Evolutionary conservation across 805 yeast genomes (phyloP), one percentile per base, ranked within the genome.

Genomic region (Crinitomyces ghanaensis): DNA sequence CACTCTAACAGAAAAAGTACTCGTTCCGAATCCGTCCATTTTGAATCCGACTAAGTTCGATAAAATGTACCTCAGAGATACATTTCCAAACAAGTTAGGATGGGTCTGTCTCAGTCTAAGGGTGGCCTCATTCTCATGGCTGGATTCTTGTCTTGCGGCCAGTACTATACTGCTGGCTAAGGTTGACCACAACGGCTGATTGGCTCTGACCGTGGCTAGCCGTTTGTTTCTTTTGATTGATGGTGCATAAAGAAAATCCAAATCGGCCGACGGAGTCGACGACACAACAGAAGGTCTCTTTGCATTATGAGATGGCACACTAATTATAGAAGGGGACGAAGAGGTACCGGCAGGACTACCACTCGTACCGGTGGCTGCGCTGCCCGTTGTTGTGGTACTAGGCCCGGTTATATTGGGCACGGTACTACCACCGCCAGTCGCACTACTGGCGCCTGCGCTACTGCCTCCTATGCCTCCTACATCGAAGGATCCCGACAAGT

Each of bases 131-230:
- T 35, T 24, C n/a, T 29, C 41, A 18, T 33, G 35, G 13, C 26
- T 40, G 8, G 33, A 23, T 28, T 53, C 52, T 23, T 53, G 55
- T 3, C 56, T 37, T 5, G 57, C 54, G 1, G 59, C 60, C 17
- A 50, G 43, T 26, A 51, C 57, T 14, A 57, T 46, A 9, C 50
- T 41, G 19, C 49, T 45, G 2, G 62, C 61, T 19, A 55, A 36
- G 6, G 49, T 42, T 3, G 60, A 42, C 62, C 62, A 56, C 4
- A 57, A 35, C 2, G 58, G 57, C 31, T 57, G 62, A 29, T 43
- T 44, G 2, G 45, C 40, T 28, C 48, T 38, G 5, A 45, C 45
- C 2, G 39, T 36, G 9, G 44, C 48, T n/a, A 41, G 39, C 27
- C 47, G 37, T 33, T 49, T 53, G 37, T 50, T 50, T 40, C 43